Conservation (phyloP, 495 filamentous ascomycete genomes). For the Podospora didyma region DNA sequence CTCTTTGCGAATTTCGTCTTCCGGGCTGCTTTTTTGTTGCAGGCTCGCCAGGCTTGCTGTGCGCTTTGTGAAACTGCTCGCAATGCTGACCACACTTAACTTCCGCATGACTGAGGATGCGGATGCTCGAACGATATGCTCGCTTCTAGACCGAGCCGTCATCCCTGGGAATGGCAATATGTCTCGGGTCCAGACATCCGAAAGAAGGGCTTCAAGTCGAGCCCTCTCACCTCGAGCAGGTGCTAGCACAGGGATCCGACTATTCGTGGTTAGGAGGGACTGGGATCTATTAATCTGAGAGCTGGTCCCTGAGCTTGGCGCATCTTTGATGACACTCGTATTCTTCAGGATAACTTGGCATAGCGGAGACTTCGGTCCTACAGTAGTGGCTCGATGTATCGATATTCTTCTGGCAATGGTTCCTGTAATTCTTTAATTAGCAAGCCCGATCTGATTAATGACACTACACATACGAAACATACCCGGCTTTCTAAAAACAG, state of each 20-base stretch:
- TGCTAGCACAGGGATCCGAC: conserved; percentile 56
- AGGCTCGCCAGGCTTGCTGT: conserved; percentile 37
- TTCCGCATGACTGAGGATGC: conserved; percentile 80
- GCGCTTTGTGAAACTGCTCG: conserved; percentile 59
- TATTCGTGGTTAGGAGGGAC: conserved; percentile 61
- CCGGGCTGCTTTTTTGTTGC: conserved; percentile 14
- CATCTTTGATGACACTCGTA: conserved; percentile 66
- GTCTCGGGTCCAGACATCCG: conserved; percentile 83
- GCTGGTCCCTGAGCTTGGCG: conserved; percentile 28
- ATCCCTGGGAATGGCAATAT: conserved; percentile 84
- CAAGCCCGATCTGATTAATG: background rate
- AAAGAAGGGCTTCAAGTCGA: conserved; percentile 68
- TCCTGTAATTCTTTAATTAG: conserved; percentile 35
- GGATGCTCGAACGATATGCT: conserved; percentile 61
- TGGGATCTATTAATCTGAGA: conserved; percentile 63
- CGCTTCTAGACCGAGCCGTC: conserved; percentile 57
- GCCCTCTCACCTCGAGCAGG: conserved; percentile 72
- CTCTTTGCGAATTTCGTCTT: conserved; percentile 7
- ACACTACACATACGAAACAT: background rate
- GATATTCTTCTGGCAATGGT: conserved; percentile 74
- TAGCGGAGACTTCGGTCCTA: conserved; percentile 56
- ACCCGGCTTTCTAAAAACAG: conserved; percentile 65
- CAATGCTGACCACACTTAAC: conserved; percentile 69
- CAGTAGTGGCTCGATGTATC: conserved; percentile 69
- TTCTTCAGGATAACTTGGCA: conserved; percentile 87